Evolutionary conservation across 306 rosid species (phyloP).

Genomic region (Amphicarpaea edgeworthii): DNA sequence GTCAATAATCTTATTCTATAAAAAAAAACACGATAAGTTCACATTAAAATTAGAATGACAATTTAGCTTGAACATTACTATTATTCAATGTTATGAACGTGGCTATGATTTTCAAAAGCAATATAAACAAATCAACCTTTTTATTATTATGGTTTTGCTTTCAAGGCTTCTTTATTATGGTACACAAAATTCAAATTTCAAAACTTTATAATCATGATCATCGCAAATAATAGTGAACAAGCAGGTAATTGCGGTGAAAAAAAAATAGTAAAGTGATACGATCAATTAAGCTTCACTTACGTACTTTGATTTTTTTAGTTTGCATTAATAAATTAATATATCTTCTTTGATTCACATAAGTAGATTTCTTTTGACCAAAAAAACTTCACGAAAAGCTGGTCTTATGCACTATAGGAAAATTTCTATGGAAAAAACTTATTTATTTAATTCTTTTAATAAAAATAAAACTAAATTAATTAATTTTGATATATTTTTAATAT

Average conservation of each 20-base stretch:
- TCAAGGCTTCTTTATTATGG: neutral
- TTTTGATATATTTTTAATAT: no score
- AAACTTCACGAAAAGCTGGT: neutral
- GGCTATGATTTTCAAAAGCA: constrained; percentile 28
- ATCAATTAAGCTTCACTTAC: neutral
- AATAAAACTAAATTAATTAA: no score
- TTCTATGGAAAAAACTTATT: no score
- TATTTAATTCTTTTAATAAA: no score
- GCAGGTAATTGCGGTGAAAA: neutral
- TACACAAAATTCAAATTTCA: constrained; percentile 4
- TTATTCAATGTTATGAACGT: neutral
- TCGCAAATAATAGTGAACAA: constrained; percentile 6
- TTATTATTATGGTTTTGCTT: constrained; percentile 15
- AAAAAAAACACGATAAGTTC: no score
- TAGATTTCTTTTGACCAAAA: constrained; percentile 1
- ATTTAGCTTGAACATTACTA: neutral
- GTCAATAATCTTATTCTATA: no score
- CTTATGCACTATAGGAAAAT: neutral
- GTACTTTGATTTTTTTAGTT: neutral
- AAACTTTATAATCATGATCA: neutral
- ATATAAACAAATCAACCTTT: neutral
- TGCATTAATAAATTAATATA: neutral
- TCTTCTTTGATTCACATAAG: neutral
- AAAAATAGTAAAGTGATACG: neutral
- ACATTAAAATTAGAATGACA: neutral